Conservation (phyloP, 257 asterid species). For the Mitragyna speciosa region DNA sequence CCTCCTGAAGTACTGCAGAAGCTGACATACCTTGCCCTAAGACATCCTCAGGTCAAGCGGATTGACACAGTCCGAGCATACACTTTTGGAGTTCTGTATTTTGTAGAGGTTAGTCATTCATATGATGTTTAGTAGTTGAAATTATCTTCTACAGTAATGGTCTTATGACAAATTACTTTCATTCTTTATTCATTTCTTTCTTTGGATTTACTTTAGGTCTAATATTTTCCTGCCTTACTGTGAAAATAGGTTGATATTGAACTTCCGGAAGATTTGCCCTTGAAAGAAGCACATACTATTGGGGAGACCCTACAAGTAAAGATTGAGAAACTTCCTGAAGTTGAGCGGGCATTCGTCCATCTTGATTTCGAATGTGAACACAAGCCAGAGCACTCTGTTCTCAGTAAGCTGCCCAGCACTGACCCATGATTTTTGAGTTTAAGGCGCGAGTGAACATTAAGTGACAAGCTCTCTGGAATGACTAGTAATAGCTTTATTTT, state of each 20-base stretch:
- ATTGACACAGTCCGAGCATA: conserved; percentile 92
- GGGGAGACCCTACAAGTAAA: conserved; percentile 82
- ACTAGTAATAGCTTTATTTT: neutral
- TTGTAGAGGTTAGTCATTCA: conserved; percentile 73
- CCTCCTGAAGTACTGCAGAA: conserved; percentile 76
- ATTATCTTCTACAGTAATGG: neutral
- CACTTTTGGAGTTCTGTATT: conserved; percentile 85
- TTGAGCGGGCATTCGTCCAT: conserved; percentile 92
- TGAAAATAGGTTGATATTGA: conserved; percentile 72
- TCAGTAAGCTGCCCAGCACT: conserved; percentile 65
- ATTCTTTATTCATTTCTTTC: neutral
- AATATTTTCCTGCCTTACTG: neutral
- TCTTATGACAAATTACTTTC: neutral
- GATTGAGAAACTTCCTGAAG: conserved; percentile 81
- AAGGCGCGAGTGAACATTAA: too few relatives aligned
- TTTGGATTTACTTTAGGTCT: neutral
- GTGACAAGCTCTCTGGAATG: neutral
- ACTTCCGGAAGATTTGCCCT: conserved; percentile 79
- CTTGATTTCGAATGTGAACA: conserved; percentile 79
- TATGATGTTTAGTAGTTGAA: too few relatives aligned
- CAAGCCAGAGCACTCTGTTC: conserved; percentile 84
- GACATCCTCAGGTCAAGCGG: conserved; percentile 81
- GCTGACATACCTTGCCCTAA: conserved; percentile 71
- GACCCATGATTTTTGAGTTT: conserved; percentile 46
- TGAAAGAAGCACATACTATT: conserved; percentile 79